Conservation (phyloP, 148 eudicot species). For the Polygonum aviculare region DNA sequence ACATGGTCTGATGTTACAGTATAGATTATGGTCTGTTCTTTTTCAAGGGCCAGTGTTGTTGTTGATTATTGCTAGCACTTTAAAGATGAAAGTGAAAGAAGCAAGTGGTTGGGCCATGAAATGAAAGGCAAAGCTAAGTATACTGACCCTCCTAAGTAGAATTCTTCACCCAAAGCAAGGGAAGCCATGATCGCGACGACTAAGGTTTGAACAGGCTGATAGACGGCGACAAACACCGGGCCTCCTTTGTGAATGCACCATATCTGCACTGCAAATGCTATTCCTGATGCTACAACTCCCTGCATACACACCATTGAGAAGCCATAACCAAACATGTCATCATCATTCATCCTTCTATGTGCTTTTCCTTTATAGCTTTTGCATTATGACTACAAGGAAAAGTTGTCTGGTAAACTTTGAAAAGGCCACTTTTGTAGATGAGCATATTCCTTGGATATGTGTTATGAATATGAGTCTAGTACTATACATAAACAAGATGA, state of each 20-base stretch:
- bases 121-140: neutral
- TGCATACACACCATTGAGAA: constrained; percentile 21
- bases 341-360: neutral
- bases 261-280: constrained; percentile 99
- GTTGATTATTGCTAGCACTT: neutral
- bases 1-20: neutral
- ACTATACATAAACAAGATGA: neutral
- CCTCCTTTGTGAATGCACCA: constrained; percentile 99
- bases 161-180: constrained; percentile 78
- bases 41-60: neutral
- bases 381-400: neutral
- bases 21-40: neutral
- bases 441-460: neutral
- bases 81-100: constrained; percentile 13
- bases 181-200: constrained; percentile 96
- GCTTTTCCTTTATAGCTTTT: neutral
- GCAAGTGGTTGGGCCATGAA: neutral
- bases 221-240: constrained; percentile 96
- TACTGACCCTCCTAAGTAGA: constrained; percentile 93
- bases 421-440: neutral
- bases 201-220: constrained; percentile 98
- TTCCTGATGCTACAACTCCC: constrained; percentile 99
- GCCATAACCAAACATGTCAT: constrained; percentile 1
- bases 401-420: neutral
- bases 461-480: neutral